Base-by-base conservation (phyloP, 2,329 filamentous ascomycete species). In the Diaporthe sp. region DNA sequence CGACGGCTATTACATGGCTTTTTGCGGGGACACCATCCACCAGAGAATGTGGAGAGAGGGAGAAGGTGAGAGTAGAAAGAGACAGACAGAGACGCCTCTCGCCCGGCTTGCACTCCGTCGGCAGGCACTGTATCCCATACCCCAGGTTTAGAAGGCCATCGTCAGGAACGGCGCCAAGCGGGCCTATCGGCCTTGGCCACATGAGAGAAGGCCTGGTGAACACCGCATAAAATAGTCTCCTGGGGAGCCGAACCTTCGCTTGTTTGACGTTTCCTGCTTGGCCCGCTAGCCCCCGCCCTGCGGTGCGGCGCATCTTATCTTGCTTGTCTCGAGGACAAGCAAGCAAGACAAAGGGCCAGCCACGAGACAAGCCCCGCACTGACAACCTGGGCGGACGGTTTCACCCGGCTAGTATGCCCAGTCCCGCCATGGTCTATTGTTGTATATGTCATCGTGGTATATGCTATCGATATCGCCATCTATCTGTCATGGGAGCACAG, bases 111-210 rank as follows among this genome's bases (percentile, higher is more conserved):
- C 9, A 0, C 3, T 6, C n/a, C n/a, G 39, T 62, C 25, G 60
- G 60, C 60, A 31, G 42, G 44, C 44, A 34, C 4, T 34, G 19
- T 3, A 15, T 42, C 31, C 60, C 60, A 2, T 31, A 15, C 46
- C 46, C 65, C 65, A 55, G 49, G 22, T 55, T 37, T 28, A 12
- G 49, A 42, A 70, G 15, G 34, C 49, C 65, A 55, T 70, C 65
- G 65, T 55, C 65, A 70, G 46, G 65, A 70, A 70, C 65, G n/a
- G 49, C 34, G 65, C 65, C 65, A 70, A 70, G 65, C 46, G 65
- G 28, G 53, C 68, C 53, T 71, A 71, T 71, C 68, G 55, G 68
- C 39, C 68, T 71, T 60, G 68, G 55, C 68, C 53, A 60, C 68
- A 60, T 34, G 46, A 42, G 51, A 37, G 25, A 60, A 57, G 25